phyloP scores from a whole-genome alignment of 257 asterid genomes.

The Nicotiana obtusifolia region DNA sequence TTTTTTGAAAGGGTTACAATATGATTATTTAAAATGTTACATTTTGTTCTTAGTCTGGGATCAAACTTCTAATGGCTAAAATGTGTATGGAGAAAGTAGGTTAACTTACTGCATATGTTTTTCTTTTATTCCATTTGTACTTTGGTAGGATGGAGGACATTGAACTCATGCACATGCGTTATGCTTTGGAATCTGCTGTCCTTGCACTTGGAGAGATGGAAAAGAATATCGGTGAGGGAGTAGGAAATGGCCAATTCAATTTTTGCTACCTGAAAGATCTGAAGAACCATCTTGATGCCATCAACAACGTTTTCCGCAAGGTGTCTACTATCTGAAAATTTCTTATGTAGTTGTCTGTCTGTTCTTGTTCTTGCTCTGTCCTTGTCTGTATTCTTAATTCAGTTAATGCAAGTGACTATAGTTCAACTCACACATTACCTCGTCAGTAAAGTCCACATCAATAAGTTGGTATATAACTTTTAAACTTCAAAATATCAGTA shows the following conservation, averaged over 20 bases:
- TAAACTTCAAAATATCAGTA: background rate
- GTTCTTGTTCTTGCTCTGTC: constrained; percentile 5
- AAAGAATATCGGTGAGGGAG: constrained; percentile 47
- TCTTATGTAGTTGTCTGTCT: constrained; percentile 11
- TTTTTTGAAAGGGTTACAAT: background rate
- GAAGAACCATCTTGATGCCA: constrained; percentile 79
- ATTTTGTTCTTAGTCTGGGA: background rate
- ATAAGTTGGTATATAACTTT: background rate
- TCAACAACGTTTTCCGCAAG: constrained; percentile 80
- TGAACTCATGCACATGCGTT: constrained; percentile 96
- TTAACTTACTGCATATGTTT: constrained; percentile 7
- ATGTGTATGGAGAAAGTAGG: constrained; percentile 3
- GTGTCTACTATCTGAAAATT: constrained; percentile 31
- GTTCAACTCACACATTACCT: background rate
- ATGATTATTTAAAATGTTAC: background rate
- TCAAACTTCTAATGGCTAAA: background rate
- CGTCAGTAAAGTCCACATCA: background rate
- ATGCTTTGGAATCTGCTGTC: constrained; percentile 89
- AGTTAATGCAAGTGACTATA: background rate
- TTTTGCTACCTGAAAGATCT: constrained; percentile 59
- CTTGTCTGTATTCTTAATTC: constrained; percentile 2
- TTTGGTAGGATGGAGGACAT: constrained; percentile 89
- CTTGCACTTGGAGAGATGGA: constrained; percentile 84
- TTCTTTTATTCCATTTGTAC: constrained; percentile 16
- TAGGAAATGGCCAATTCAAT: constrained; percentile 35